Evolutionary conservation across 2,329 filamentous ascomycete genomes (phyloP), one percentile per base, ranked within the genome.

Genomic region (Cladophialophora psammophila): DNA sequence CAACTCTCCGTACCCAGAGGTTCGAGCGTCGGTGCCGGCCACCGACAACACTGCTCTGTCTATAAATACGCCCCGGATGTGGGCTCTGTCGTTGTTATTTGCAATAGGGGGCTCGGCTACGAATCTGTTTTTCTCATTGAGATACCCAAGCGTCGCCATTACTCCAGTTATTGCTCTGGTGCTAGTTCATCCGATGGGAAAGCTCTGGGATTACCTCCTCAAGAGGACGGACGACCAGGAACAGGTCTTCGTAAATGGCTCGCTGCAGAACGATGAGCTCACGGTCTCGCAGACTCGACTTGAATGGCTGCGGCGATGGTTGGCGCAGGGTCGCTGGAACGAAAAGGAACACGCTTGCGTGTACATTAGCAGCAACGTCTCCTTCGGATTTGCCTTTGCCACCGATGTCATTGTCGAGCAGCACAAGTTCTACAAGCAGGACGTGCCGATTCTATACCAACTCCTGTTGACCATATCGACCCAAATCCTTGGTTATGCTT

Each of bases 391-490:
- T 78, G 92, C 92, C 32, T 95, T 95, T 79, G 92, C 92, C 7
- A 95, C 92, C 34, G 92, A 95, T 80, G 90, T 85, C 64, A 95
- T 96, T 72, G 91, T 96, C 61, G 92, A 96, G 77, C 93, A 96
- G 80, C 92, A 91, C 32, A 88, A 92, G 68, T 96, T 96, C 78
- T 96, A 96, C 79, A 89, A 92, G 62, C 93, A 96, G 77, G 86
- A 93, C 54, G 89, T 90, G 8, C 86, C 87, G 38, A 88, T 96
- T 53, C 76, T 86, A 9, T 96, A 96, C 75, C 92, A 96, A 78
- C 81, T 96, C 7, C 84, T 96, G 18, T 87, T 96, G 50, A 95
- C 91, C 0, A 84, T 96, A 15, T 95, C 92, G 2, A 95, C 92
- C 0, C 93, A 96, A 76, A 91, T 95, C 34, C 81, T 96, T 38